Evolutionary conservation across 768 basidiomycete species (phyloP), one percentile per base, ranked within the genome.

Genomic region (Candolleomyces efflorescens): DNA sequence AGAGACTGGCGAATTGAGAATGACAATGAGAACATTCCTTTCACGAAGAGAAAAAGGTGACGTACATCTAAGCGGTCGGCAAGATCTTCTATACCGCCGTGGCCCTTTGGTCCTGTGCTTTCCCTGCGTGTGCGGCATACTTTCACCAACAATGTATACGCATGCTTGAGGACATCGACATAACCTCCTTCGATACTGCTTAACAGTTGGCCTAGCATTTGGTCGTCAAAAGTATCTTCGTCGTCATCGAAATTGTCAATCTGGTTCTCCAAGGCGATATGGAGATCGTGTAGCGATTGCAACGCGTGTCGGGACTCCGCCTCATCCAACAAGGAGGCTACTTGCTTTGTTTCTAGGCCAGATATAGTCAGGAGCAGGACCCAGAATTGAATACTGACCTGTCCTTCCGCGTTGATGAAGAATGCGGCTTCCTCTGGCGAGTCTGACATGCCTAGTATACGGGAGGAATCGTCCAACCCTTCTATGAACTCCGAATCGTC

Each of bases 371-470:
- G 3, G 5, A 72, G 51, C 6, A 76, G 64, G 10, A 78, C 56
- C 84, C 84, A 85, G 4, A 86, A 70, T 36, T 69, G 68, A 60
- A 76, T 73, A 0, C 82, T 82, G 44, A 83, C 63, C 60, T 70
- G 77, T 2, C 82, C 83, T 62, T 85, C 84, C 15, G 72, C 71
- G 62, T 84, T 77, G 53, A 83, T 61, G 54, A 65, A 69, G 45
- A 84, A 46, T 36, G 5, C 53, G 9, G 67, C 58, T 18, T 53
- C 26, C 53, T 51, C 50, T 18, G 55, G 64, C 18, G 32, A 55
- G 24, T 41, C 61, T 5, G 62, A 57, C 36, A 66, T 60, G 38
- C 23, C 44, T 55, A 63, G 62, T 41, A 65, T 44, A 7, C 67
- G 60, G 10, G 60, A 55, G 9, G 69, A 62, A 10, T 59, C 46